phyloP scores from a whole-genome alignment of 306 rosid species.

The Mimosa bimucronata region DNA sequence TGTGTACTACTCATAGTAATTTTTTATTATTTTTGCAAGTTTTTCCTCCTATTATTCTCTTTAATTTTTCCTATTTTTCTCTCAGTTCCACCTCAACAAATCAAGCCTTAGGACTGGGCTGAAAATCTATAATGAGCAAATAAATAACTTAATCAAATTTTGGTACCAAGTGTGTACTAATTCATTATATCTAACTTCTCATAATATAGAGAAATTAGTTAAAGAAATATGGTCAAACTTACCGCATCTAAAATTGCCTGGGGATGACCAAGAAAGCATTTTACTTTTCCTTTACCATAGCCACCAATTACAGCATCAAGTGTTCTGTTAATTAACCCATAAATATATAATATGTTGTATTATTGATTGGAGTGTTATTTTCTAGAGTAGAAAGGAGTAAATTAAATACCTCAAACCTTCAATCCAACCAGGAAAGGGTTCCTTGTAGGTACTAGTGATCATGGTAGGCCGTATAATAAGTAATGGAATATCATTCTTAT shows the following conservation, averaged over 20 bases:
- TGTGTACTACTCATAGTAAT: too few species aligned
- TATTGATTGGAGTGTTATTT: neutral
- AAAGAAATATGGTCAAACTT: neutral
- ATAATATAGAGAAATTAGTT: neutral
- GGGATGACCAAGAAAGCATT: slow-evolving; percentile 42
- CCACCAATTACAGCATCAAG: slow-evolving; percentile 40
- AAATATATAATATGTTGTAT: neutral
- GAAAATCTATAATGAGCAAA: neutral
- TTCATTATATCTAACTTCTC: neutral
- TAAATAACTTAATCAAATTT: too few species aligned
- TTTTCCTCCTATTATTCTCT: neutral
- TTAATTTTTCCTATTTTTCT: too few species aligned
- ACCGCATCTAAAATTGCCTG: slow-evolving; percentile 45
- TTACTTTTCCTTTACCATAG: slow-evolving; percentile 48
- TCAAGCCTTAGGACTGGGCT: neutral
- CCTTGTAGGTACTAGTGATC: slow-evolving; percentile 41
- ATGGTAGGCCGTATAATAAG: slow-evolving; percentile 43
- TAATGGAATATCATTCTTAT: slow-evolving; percentile 28
- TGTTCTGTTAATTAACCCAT: neutral
- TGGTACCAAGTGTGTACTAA: neutral
- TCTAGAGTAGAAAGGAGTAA: neutral
- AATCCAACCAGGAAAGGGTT: slow-evolving; percentile 53
- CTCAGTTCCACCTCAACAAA: neutral
- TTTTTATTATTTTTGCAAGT: neutral
- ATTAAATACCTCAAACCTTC: slow-evolving; percentile 42